phyloP scores from a whole-genome alignment of 768 basidiomycete genomes.

The Kwoniella pini region DNA sequence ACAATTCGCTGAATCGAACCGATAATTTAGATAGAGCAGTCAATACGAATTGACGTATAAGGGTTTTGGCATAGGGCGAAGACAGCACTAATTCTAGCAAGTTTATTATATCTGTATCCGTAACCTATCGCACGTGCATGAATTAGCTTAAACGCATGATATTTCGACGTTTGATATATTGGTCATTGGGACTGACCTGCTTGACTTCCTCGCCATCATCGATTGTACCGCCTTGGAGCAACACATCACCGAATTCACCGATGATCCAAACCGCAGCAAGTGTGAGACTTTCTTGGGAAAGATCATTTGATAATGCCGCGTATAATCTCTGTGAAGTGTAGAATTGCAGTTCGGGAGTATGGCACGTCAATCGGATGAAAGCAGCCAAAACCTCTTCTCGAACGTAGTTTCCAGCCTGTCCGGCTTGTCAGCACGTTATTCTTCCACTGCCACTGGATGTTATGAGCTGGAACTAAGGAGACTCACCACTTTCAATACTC shows the following conservation, averaged over 20 bases:
- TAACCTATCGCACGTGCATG: constrained; percentile 59
- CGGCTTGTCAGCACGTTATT: background rate
- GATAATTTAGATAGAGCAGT: constrained; percentile 87
- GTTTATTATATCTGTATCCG: constrained; percentile 80
- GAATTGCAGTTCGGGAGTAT: constrained; percentile 93
- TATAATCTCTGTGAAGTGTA: constrained; percentile 93
- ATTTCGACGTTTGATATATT: too few relatives aligned
- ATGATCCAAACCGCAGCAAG: constrained; percentile 92
- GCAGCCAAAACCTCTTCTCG: constrained; percentile 92
- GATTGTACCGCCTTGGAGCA: constrained; percentile 81
- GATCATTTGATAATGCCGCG: constrained; percentile 79
- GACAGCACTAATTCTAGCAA: constrained; percentile 81
- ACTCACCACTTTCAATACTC: constrained; percentile 84
- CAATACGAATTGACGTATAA: constrained; percentile 88
- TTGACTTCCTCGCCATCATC: constrained; percentile 70
- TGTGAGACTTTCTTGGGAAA: constrained; percentile 95
- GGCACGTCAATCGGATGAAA: constrained; percentile 92
- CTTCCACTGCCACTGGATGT: background rate
- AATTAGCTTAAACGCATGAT: too few relatives aligned
- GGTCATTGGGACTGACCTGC: constrained; percentile 58
- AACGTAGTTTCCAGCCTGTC: constrained; percentile 94
- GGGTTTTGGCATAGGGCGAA: constrained; percentile 90
- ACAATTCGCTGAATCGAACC: constrained; percentile 64
- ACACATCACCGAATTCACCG: constrained; percentile 90
- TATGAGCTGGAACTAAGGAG: background rate